Percentiles rank a stretch among this genome's conserved stretches.
phyloP scores from a whole-genome alignment of 495 filamentous ascomycete species.

The Pseudomonodictys pantanalensis region DNA sequence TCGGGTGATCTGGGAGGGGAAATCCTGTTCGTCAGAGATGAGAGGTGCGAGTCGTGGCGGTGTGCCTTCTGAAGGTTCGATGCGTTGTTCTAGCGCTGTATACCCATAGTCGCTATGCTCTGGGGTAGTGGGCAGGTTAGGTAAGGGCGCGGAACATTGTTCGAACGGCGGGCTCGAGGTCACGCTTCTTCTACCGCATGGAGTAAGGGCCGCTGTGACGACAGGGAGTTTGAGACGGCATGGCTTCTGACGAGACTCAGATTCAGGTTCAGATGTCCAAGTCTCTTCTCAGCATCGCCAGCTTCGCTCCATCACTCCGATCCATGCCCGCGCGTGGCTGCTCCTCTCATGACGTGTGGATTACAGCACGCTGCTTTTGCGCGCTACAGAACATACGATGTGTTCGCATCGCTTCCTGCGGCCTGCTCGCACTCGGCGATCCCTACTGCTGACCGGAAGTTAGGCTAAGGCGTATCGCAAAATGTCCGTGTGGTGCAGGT shows the following conservation, averaged over 20 bases:
- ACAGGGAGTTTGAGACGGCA: too few relatives aligned
- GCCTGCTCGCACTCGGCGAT: not conserved
- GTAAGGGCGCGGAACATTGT: not conserved
- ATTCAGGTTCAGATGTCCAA: too few relatives aligned
- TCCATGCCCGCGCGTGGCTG: not conserved
- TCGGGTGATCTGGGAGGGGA: not conserved
- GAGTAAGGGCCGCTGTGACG: too few relatives aligned
- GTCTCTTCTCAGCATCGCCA: too few relatives aligned
- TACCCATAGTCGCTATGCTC: not conserved
- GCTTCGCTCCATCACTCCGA: not conserved
- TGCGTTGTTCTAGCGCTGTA: not conserved
- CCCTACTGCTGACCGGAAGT: slow-evolving; percentile 25
- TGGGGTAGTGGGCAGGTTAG: not conserved
- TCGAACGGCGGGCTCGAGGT: too few relatives aligned
- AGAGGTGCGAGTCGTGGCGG: not conserved
- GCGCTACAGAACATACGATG: not conserved
- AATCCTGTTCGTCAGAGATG: too few relatives aligned
- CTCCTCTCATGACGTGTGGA: not conserved
- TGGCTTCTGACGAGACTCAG: too few relatives aligned
- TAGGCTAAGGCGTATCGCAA: slow-evolving; percentile 4
- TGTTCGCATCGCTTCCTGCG: not conserved
- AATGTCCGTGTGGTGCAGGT: slow-evolving; percentile 22
- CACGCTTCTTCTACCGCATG: too few relatives aligned
- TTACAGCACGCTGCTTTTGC: not conserved
- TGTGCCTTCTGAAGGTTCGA: not conserved